A percentile compares a stretch with the other conserved stretches of the same genome.
These are phyloP conservation scores for Yamadazyma mexicana DNA, from an alignment of 1,139 yeast species.

Conservation along the genomic window DNA sequence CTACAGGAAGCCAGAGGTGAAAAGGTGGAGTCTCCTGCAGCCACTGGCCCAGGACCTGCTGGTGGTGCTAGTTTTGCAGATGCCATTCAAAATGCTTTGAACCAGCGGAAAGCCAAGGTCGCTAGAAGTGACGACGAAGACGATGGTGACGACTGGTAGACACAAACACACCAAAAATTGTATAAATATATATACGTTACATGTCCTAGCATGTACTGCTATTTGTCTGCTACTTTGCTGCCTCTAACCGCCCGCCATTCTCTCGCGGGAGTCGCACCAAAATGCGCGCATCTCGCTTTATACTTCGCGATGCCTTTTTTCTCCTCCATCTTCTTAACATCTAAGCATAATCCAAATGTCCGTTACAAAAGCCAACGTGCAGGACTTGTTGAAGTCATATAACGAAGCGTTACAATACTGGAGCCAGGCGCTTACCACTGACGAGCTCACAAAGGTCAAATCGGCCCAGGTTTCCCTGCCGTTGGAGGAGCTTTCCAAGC, in stretches of 20 bases:
- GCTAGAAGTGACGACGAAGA: conserved; percentile 84
- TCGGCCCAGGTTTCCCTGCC: conserved; percentile 46
- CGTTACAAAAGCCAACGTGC: conserved; percentile 21
- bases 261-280: neutral
- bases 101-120: conserved; percentile 78
- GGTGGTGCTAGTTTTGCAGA: conserved; percentile 60
- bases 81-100: conserved; percentile 85
- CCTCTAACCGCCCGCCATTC: too few relatives aligned
- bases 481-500: conserved; percentile 56
- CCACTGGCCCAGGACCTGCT: conserved; percentile 41
- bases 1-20: conserved; percentile 75
- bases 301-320: neutral
- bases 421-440: conserved; percentile 19
- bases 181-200: too few relatives aligned
- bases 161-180: neutral
- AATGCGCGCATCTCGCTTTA: too few relatives aligned
- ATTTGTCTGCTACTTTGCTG: neutral
- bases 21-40: conserved; percentile 26
- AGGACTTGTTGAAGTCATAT: conserved; percentile 29
- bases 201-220: neutral
- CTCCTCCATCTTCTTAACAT: neutral
- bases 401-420: conserved; percentile 38
- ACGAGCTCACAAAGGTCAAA: conserved; percentile 18
- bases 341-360: neutral
- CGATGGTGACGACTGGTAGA: conserved; percentile 52